Conservation (phyloP, 169 alveolate species). For the Plasmodium ovale region DNA sequence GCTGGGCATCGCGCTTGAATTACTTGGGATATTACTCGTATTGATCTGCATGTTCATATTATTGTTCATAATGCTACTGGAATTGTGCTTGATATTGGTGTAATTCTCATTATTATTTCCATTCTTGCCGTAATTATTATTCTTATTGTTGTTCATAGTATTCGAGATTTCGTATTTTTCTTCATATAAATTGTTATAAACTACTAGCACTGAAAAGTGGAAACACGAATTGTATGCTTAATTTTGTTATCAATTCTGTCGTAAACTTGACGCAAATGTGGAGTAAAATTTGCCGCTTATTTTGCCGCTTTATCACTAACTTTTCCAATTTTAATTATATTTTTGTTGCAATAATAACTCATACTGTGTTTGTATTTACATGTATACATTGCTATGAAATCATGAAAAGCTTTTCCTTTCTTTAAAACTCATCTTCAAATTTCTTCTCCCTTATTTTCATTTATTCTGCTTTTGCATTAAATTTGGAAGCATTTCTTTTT, state of each 20-base stretch:
- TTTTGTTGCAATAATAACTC: background rate
- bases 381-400: background rate
- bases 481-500: background rate
- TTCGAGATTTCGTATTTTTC: background rate
- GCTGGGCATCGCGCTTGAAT: background rate
- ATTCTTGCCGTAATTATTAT: background rate
- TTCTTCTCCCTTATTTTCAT: background rate
- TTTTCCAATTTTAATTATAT: background rate
- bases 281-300: background rate
- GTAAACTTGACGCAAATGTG: too few species aligned
- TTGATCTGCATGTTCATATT: conserved; percentile 13
- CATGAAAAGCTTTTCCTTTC: background rate
- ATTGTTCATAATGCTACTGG: conserved; percentile 19
- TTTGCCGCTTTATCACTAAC: background rate
- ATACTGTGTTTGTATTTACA: background rate
- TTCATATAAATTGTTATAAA: background rate
- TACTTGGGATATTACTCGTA: conserved; percentile 8
- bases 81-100: conserved; percentile 21
- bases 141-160: background rate
- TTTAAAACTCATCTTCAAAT: background rate
- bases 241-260: too few species aligned
- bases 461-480: background rate
- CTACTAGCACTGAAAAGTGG: background rate
- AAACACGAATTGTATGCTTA: background rate
- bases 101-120: conserved; percentile 19